phyloP scores from a whole-genome alignment of 352 stramenopile species.

The Globisporangium takayamanum region DNA sequence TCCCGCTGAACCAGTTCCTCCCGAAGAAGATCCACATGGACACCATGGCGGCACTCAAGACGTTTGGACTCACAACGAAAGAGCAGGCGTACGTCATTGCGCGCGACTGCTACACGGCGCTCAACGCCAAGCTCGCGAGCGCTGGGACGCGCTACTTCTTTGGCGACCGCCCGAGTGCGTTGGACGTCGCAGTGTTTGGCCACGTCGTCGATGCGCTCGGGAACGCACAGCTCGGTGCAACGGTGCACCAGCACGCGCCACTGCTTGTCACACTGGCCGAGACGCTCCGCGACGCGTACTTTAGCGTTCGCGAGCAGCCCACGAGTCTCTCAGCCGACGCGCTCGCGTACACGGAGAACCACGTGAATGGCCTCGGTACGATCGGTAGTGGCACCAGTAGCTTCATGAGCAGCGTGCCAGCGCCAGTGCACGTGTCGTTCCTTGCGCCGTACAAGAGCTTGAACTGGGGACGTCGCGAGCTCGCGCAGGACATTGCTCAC shows the following conservation, averaged over 20 bases:
- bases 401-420: constrained; percentile 71
- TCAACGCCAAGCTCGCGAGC: constrained; percentile 76
- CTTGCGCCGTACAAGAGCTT: constrained; percentile 75
- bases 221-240: constrained; percentile 62
- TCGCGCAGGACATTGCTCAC: constrained; percentile 43
- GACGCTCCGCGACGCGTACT: constrained; percentile 66
- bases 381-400: constrained; percentile 18
- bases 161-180: constrained; percentile 48
- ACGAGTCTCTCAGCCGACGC: constrained; percentile 29
- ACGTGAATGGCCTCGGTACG: constrained; percentile 60
- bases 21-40: constrained; percentile 83
- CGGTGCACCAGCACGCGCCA: constrained; percentile 69
- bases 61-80: constrained; percentile 56
- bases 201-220: constrained; percentile 76
- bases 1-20: constrained; percentile 75
- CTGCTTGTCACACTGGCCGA: constrained; percentile 69
- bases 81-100: constrained; percentile 76
- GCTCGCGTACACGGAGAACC: constrained; percentile 64
- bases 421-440: constrained; percentile 56
- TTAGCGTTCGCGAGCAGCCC: constrained; percentile 32
- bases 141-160: constrained; percentile 61
- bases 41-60: constrained; percentile 47
- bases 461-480: constrained; percentile 74
- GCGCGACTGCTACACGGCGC: constrained; percentile 77
- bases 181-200: constrained; percentile 79